phyloP scores from a whole-genome alignment of 306 rosid species.

The Rosa chinensis region DNA sequence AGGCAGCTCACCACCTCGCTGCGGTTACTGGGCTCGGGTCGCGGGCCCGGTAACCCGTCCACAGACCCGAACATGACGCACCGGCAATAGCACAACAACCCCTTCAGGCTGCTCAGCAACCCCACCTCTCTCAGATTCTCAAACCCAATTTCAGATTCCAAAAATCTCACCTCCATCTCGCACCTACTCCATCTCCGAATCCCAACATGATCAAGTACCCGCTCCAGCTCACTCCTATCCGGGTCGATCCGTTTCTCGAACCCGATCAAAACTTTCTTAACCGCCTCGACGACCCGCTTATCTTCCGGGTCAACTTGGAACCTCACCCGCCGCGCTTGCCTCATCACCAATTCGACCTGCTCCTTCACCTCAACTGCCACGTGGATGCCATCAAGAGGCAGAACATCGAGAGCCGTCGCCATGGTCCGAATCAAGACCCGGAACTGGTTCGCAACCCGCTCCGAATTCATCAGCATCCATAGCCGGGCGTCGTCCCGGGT shows the following conservation, averaged over 20 bases:
- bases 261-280: slow-evolving; percentile 35
- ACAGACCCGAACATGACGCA: slow-evolving; percentile 46
- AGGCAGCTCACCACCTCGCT: slow-evolving; percentile 25
- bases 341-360: slow-evolving; percentile 46
- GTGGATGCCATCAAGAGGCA: slow-evolving; percentile 35
- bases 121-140: slow-evolving; percentile 40
- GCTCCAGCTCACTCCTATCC: slow-evolving; percentile 35
- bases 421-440: slow-evolving; percentile 50
- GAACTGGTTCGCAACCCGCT: slow-evolving; percentile 44
- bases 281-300: slow-evolving; percentile 29
- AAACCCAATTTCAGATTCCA: slow-evolving; percentile 63
- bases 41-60: slow-evolving; percentile 40
- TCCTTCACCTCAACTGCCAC: slow-evolving; percentile 46
- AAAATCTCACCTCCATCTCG: slow-evolving; percentile 60
- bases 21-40: slow-evolving; percentile 22
- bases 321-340: slow-evolving; percentile 46
- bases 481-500: slow-evolving; percentile 56
- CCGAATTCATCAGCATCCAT: slow-evolving; percentile 59
- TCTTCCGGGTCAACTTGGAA: slow-evolving; percentile 57
- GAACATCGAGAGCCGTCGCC: slow-evolving; percentile 58
- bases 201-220: slow-evolving; percentile 59
- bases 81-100: slow-evolving; percentile 59
- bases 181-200: slow-evolving; percentile 59
- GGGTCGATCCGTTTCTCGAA: slow-evolving; percentile 51
- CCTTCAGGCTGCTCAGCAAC: slow-evolving; percentile 46